Evolutionary conservation across 2,329 filamentous ascomycete genomes (phyloP).

Genomic region (Calonectria pseudoreteaudii): DNA sequence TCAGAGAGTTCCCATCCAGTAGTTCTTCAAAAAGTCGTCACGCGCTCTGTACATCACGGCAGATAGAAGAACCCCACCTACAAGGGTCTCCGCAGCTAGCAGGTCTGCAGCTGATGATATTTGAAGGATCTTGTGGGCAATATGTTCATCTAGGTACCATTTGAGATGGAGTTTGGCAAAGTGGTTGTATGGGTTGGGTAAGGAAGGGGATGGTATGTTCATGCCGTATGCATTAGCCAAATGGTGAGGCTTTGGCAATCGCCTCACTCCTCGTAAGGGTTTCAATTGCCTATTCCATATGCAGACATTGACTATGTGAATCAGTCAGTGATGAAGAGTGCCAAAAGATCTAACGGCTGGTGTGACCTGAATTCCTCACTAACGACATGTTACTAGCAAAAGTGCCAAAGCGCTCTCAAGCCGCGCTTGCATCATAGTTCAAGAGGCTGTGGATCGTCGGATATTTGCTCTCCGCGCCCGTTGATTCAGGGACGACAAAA

Average conservation of each 20-base stretch:
- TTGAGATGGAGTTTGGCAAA: background rate
- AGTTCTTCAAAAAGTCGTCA: background rate
- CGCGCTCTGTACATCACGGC: background rate
- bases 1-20: background rate
- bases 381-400: background rate
- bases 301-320: background rate
- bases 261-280: background rate
- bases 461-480: constrained; percentile 2
- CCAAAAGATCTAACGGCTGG: background rate
- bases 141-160: background rate
- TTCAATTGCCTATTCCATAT: background rate
- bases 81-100: background rate
- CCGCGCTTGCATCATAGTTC: background rate
- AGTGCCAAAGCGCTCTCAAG: background rate
- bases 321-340: background rate
- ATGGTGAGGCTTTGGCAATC: background rate
- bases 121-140: background rate
- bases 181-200: background rate
- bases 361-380: background rate
- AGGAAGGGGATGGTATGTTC: background rate
- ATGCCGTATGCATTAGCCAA: background rate
- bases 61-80: background rate
- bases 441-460: background rate
- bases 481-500: background rate
- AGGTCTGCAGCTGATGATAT: background rate